Evolutionary conservation across 2,329 filamentous ascomycete genomes (phyloP).

Genomic region (Rhynchosporium graminicola): DNA sequence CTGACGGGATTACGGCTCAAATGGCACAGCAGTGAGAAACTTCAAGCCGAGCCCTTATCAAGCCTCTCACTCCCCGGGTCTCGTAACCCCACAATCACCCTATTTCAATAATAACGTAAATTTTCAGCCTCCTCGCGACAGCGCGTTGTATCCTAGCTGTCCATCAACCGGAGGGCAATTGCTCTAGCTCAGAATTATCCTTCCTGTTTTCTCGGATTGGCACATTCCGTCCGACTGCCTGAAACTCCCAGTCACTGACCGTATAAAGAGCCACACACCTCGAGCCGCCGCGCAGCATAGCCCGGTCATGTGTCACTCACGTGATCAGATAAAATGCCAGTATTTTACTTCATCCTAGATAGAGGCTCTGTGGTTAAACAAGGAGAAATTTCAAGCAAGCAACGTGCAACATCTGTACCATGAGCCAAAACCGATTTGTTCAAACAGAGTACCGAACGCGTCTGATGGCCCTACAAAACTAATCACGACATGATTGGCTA

Average conservation of each 20-base stretch:
- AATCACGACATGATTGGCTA: conserved; percentile 20
- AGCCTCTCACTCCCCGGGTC: too few species aligned
- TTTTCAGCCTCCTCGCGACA: background rate
- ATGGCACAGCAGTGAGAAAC: too few species aligned
- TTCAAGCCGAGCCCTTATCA: too few species aligned
- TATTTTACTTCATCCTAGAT: background rate
- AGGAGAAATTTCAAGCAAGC: background rate
- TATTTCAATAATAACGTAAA: too few species aligned
- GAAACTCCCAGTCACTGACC: background rate
- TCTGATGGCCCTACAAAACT: conserved; percentile 2
- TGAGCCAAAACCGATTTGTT: background rate
- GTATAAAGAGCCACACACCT: background rate
- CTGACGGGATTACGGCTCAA: too few species aligned
- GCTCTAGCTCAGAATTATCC: conserved; percentile 14
- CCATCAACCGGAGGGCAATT: conserved; percentile 5
- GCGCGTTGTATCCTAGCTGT: background rate
- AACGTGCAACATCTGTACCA: background rate
- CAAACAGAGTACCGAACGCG: background rate
- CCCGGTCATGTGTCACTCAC: background rate
- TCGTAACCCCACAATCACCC: too few species aligned
- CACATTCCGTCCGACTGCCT: background rate
- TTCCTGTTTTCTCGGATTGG: background rate
- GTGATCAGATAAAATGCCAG: background rate
- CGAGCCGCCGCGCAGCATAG: too few species aligned
- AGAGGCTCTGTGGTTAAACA: background rate